A percentile compares a stretch with the other conserved stretches of the same genome.
phyloP scores from a whole-genome alignment of 139 green algal genomes.

The Desmodesmus armatus region DNA sequence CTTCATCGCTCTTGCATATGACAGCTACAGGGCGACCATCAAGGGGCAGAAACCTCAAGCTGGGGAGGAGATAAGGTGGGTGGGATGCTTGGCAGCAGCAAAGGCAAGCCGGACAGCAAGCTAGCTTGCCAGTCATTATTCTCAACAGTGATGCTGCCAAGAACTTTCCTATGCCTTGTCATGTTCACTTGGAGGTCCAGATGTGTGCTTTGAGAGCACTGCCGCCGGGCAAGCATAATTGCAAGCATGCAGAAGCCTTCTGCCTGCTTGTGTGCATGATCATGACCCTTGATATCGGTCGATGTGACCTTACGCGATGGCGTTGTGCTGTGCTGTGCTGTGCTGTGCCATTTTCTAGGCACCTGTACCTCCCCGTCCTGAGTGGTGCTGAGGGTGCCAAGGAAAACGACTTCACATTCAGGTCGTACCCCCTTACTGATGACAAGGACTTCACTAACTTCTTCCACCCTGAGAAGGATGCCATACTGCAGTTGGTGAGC shows the following conservation, averaged over 20 bases:
- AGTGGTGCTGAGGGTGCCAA: too few relatives aligned
- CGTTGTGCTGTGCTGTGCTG: neutral
- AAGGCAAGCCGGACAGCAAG: too few relatives aligned
- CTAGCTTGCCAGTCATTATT: neutral
- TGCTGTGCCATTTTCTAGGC: constrained; percentile 26
- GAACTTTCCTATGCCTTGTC: too few relatives aligned
- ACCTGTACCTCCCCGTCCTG: constrained; percentile 54
- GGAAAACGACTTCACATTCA: constrained; percentile 27
- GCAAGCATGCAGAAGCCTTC: too few relatives aligned
- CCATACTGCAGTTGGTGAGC: constrained; percentile 47
- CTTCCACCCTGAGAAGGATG: constrained; percentile 61
- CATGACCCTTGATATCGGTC: too few relatives aligned
- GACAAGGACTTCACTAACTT: constrained; percentile 65
- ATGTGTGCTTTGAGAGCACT: too few relatives aligned
- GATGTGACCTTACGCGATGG: too few relatives aligned
- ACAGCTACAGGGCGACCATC: constrained; percentile 38
- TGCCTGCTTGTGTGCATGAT: too few relatives aligned
- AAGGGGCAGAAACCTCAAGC: constrained; percentile 25
- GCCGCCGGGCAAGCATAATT: too few relatives aligned
- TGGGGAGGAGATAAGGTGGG: neutral
- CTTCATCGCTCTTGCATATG: constrained; percentile 30
- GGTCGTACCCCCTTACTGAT: constrained; percentile 50
- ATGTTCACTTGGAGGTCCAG: too few relatives aligned
- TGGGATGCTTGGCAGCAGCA: neutral
- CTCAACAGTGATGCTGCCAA: neutral